These are phyloP conservation scores for Nicotiana tomentosiformis DNA, from an alignment of 257 asterid genomes.

Conservation along the genomic window DNA sequence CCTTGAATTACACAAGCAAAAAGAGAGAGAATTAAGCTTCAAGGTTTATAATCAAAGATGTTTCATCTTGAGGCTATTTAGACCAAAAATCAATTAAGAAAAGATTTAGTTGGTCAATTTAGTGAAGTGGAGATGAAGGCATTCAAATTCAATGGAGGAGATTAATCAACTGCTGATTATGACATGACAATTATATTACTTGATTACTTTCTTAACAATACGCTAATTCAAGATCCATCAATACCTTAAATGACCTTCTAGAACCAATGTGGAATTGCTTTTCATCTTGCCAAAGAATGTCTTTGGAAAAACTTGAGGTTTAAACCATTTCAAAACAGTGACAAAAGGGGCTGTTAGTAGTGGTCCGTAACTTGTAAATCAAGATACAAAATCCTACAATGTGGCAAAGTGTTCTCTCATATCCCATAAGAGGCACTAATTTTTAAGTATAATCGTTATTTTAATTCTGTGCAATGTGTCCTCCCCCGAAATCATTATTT, in stretches of 20 bases:
- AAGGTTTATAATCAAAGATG: too few species aligned
- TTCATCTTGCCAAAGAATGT: neutral
- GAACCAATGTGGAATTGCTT: neutral
- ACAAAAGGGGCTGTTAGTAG: neutral
- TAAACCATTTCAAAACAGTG: neutral
- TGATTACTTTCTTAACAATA: neutral
- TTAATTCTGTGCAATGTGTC: too few species aligned
- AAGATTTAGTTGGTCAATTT: neutral
- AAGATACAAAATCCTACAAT: neutral
- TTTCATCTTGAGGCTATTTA: too few species aligned
- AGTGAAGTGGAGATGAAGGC: neutral
- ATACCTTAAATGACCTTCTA: neutral
- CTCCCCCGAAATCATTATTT: too few species aligned
- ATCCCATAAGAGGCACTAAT: too few species aligned
- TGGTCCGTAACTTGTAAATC: neutral
- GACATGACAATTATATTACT: neutral
- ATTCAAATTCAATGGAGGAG: too few species aligned
- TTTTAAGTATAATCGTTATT: too few species aligned
- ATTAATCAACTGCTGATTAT: neutral
- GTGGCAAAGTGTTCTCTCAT: neutral
- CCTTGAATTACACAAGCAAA: neutral
- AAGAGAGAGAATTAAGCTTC: neutral
- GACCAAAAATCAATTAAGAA: neutral
- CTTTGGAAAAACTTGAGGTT: neutral
- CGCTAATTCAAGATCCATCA: neutral